Base-by-base conservation (phyloP, 805 yeast genomes). In the Kluyveromyces aestuarii region DNA sequence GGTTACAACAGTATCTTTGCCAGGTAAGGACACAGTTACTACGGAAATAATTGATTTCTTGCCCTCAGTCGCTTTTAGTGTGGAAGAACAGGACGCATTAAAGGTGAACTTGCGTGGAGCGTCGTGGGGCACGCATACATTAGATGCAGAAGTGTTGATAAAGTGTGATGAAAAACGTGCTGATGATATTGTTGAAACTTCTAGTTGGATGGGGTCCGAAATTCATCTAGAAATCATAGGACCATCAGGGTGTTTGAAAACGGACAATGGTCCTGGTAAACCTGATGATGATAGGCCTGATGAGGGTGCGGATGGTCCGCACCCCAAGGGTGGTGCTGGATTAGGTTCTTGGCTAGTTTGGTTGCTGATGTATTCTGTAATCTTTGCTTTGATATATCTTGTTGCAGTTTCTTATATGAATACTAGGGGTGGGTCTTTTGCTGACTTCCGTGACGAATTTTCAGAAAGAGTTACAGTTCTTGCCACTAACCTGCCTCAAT, bases 391-490 rank as follows among this genome's bases (percentile, higher is more conserved):
- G 51, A 66, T 82, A 54, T 86, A 87, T 16, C 66, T 91, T 35
- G 76, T 77, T 42, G 74, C 85, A 56, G 81, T 88, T 42, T 79
- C 80, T 40, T 90, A 87, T 64, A 80, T 82, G 64, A 80, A 80
- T 56, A 80, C 84, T 55, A 80, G 85, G 55, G 87, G 89, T 42
- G 77, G 75, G 11, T 70, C 78, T 54, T 74, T 79, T 16, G 80
- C 82, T 19, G 89, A 84, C 52, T 74, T 86, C 64, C 81, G 81
- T 55, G 90, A 74, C 54, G 91, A 88, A 60, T 79, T 88, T 45
- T 68, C 82, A 35, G 96, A 87, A 55, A 77, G 84, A 42, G 70
- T 80, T 40, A 67, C 76, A 40, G 85, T 80, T 49, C 69, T 83
- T 33, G 59, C 77, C 41, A 70, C 72, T 25, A 80, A 82, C 1